Conservation (phyloP, 441 rosid species). For the Brassica hybrid region DNA sequence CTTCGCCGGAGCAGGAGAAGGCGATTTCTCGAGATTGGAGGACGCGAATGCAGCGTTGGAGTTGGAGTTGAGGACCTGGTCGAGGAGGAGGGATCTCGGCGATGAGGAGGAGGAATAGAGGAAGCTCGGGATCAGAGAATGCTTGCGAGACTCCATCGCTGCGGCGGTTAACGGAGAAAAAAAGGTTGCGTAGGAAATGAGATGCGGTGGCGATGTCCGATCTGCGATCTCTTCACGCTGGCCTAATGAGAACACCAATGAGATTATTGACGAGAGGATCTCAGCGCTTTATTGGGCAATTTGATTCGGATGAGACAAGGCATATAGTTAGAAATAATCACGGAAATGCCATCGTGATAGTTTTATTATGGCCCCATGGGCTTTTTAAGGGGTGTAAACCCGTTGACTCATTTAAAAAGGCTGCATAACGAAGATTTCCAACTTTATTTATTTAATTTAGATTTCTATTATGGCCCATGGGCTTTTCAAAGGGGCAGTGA, state of each 20-base stretch:
- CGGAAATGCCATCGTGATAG: constrained; percentile 25
- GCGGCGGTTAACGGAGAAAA: constrained; percentile 22
- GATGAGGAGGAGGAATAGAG: constrained; percentile 68
- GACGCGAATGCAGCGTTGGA: constrained; percentile 43
- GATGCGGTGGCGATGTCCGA: neutral
- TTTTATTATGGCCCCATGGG: constrained; percentile 41
- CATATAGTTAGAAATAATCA: constrained; percentile 22
- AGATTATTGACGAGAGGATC: no score
- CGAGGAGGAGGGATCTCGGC: constrained; percentile 46
- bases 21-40: constrained; percentile 33
- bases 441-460: neutral
- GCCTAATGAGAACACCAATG: constrained; percentile 10
- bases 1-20: constrained; percentile 30
- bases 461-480: constrained; percentile 3
- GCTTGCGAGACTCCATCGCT: constrained; percentile 53
- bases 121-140: constrained; percentile 72
- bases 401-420: constrained; percentile 33
- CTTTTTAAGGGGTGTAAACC: constrained; percentile 27
- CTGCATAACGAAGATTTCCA: neutral
- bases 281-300: constrained; percentile 38
- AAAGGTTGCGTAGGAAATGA: constrained; percentile 19
- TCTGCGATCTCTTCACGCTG: constrained; percentile 35
- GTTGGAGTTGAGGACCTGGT: constrained; percentile 43
- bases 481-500: constrained; percentile 37
- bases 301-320: neutral